phyloP scores from a whole-genome alignment of 2,329 filamentous ascomycete genomes.

The Microcyclospora pomicola region DNA sequence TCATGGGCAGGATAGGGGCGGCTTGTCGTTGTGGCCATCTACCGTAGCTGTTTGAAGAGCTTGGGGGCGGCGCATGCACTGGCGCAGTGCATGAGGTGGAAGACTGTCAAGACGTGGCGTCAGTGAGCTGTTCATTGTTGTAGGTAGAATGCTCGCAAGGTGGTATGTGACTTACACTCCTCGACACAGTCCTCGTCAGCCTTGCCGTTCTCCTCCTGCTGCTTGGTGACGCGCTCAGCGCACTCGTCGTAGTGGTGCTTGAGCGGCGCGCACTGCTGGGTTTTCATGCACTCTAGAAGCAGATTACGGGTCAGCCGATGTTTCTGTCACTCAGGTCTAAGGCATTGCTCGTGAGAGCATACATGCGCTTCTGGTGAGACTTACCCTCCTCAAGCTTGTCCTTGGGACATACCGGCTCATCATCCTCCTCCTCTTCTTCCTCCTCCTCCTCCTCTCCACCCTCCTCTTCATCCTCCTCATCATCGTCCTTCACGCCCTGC shows the following conservation, averaged over 20 bases:
- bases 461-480: constrained; percentile 41
- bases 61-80: constrained; percentile 87
- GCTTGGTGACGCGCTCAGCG: constrained; percentile 75
- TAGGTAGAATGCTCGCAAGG: too few species aligned
- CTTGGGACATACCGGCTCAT: constrained; percentile 74
- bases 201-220: constrained; percentile 57
- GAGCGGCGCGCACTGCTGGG: constrained; percentile 65
- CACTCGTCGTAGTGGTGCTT: constrained; percentile 99
- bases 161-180: constrained; percentile 63
- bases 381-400: constrained; percentile 82
- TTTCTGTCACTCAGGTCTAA: neutral
- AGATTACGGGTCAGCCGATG: too few species aligned
- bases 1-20: neutral
- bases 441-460: constrained; percentile 58
- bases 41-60: constrained; percentile 87
- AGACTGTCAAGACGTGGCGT: constrained; percentile 47
- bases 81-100: constrained; percentile 96
- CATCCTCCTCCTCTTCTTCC: constrained; percentile 70
- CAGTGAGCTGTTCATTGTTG: neutral
- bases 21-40: constrained; percentile 24
- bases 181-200: constrained; percentile 94
- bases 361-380: constrained; percentile 20
- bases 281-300: constrained; percentile 70
- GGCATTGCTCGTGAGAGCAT: neutral
- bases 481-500: constrained; percentile 3